phyloP scores from a whole-genome alignment of 2,329 filamentous ascomycete genomes.

The Ophiostoma triangulosporum region DNA sequence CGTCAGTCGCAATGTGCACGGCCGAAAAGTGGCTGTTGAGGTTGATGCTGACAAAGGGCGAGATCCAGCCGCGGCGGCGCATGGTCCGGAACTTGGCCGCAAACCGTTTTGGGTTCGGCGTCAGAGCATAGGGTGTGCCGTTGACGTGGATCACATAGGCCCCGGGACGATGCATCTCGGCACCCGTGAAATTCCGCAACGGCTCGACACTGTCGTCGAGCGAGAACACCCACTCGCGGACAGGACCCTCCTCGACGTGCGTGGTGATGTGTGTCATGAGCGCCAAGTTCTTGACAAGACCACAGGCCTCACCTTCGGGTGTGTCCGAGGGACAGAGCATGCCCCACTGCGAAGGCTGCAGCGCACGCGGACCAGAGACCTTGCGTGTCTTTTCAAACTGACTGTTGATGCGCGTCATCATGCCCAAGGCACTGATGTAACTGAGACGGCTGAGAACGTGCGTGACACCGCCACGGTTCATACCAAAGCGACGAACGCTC shows the following conservation, averaged over 20 bases:
- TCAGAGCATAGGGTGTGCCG: conserved; percentile 83
- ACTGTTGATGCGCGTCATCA: conserved; percentile 98
- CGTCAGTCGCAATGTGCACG: conserved; percentile 91
- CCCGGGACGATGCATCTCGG: conserved; percentile 73
- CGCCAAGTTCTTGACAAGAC: conserved; percentile 93
- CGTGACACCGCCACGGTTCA: conserved; percentile 94
- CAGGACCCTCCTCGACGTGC: conserved; percentile 82
- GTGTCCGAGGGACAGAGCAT: conserved; percentile 98
- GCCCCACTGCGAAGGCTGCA: conserved; percentile 95
- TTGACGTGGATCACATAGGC: conserved; percentile 90
- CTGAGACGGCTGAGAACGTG: conserved; percentile 91
- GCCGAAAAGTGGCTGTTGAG: conserved; percentile 87
- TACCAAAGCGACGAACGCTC: conserved; percentile 95
- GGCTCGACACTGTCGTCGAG: conserved; percentile 74
- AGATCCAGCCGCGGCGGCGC: conserved; percentile 79
- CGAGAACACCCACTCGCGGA: conserved; percentile 73
- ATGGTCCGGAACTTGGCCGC: conserved; percentile 73
- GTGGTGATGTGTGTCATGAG: conserved; percentile 99
- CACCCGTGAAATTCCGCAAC: conserved; percentile 56
- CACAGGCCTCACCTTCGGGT: conserved; percentile 95
- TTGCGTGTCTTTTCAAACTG: conserved; percentile 99
- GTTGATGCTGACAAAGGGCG: conserved; percentile 91
- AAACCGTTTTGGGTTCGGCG: conserved; percentile 75
- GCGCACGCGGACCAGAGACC: conserved; percentile 84
- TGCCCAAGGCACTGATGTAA: conserved; percentile 91